Base-by-base conservation (phyloP, 208 protist species). In the Trichomonas tenax region DNA sequence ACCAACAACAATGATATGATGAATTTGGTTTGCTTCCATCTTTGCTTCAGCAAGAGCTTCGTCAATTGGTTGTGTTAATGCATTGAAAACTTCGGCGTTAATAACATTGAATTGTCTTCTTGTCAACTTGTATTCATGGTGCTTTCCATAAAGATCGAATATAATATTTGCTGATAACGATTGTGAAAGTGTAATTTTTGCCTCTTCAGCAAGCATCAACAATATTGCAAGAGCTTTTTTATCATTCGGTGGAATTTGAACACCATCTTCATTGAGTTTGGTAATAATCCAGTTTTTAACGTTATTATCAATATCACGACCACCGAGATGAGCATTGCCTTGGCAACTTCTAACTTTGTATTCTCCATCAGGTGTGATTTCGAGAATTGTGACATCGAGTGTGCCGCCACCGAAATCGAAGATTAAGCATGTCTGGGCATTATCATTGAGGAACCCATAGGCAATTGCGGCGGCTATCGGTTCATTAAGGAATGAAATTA, bases 1-100 rank as follows among this genome's bases (percentile, higher is more conserved):
- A 96, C 99, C 99, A 49, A 99, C 99, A 0, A 99, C 97, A 31
- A 99, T 98, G 96, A 99, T 96, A 96, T 99, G 98, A 97, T 99
- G 97, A 95, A 99, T 98, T 82, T 99, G 97, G 23, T 93, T 96
- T 98, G 99, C 99, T 95, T 98, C 97, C 4, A 99, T 82, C 96
- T 98, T 98, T 58, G 98, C 97, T 96, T 99, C 99, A 48, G 98
- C 97, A 26, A 99, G 96, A 15, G 99, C 98, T 96, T 98, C 98
- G 96, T 98, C 36, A 82, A 99, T 98, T 41, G 81, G 26, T 40
- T 34, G n/a, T 23, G 11, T 3, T 4, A 40, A 41, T 84, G 97
- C 96, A 36, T 97, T 45, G 82, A 97, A 98, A n/a, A 96, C 58
- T 41, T 98, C 97, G 63, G 98, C 98, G 90, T 98, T 98, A 2